phyloP scores from a whole-genome alignment of 192 early-diverging fungal genomes.

The Entomortierella lignicola region DNA sequence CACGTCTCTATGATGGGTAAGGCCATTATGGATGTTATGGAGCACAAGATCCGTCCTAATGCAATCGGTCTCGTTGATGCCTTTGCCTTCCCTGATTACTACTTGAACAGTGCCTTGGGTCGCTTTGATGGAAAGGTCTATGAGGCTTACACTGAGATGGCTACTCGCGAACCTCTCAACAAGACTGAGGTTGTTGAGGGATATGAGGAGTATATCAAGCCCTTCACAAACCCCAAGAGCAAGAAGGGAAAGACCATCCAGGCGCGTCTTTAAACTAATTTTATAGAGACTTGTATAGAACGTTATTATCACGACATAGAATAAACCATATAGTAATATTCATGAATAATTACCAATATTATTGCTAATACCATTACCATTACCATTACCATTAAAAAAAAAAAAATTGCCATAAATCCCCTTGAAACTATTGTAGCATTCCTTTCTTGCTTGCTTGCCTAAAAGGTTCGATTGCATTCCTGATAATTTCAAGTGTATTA shows the following conservation, averaged over 20 bases:
- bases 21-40: conserved; percentile 64
- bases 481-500: too few relatives aligned
- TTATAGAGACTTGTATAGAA: too few relatives aligned
- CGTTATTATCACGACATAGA: too few relatives aligned
- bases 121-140: conserved; percentile 84
- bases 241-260: conserved; percentile 40
- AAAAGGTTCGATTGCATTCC: too few relatives aligned
- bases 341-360: too few relatives aligned
- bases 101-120: conserved; percentile 82
- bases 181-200: conserved; percentile 65
- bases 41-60: conserved; percentile 74
- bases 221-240: conserved; percentile 45
- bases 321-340: too few relatives aligned
- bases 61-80: conserved; percentile 86
- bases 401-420: too few relatives aligned
- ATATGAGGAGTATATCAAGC: conserved; percentile 65
- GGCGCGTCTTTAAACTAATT: conserved; percentile 52
- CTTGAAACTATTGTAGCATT: too few relatives aligned
- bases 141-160: conserved; percentile 79
- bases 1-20: conserved; percentile 65
- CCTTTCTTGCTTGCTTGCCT: too few relatives aligned
- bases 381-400: too few relatives aligned
- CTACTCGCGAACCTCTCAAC: conserved; percentile 82
- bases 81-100: conserved; percentile 80
- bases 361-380: too few relatives aligned